Percentiles rank a stretch among this genome's conserved stretches.
Evolutionary conservation across 148 eudicot species (phyloP).

Genomic region (Pharnaceum exiguum): DNA sequence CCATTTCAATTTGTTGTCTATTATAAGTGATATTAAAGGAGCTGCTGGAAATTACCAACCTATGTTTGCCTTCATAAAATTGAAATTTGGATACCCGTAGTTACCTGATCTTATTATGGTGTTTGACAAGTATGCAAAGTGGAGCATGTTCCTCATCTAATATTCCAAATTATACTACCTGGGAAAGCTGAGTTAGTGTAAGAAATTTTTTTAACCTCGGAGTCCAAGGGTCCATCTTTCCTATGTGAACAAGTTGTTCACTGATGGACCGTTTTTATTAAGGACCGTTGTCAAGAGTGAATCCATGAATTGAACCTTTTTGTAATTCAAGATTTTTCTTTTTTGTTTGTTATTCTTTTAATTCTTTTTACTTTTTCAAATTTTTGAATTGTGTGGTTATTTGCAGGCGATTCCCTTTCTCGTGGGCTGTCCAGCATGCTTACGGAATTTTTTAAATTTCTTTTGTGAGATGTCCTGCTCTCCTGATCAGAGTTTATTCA

Average conservation of each 20-base stretch:
- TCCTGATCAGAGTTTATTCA: constrained; percentile 74
- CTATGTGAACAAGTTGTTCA: too few species aligned
- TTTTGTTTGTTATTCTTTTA: background rate
- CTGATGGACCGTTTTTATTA: too few species aligned
- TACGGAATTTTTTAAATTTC: constrained; percentile 74
- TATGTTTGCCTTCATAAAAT: background rate
- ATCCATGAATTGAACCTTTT: too few species aligned
- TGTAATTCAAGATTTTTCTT: too few species aligned
- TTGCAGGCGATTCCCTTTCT: constrained; percentile 77
- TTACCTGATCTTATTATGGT: background rate
- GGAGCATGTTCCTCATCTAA: background rate
- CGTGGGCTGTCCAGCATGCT: constrained; percentile 90
- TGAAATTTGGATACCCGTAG: background rate
- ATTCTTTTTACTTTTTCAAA: background rate
- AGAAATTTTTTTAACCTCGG: too few species aligned
- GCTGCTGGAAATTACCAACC: background rate
- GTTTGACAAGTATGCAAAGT: background rate
- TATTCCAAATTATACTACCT: too few species aligned
- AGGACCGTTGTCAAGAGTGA: too few species aligned
- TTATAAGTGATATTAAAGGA: background rate
- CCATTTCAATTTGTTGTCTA: background rate
- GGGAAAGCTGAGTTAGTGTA: too few species aligned
- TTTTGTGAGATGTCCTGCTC: constrained; percentile 86
- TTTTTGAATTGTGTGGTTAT: constrained; percentile 3
- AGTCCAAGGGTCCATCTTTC: too few species aligned